Evolutionary conservation across 768 basidiomycete genomes (phyloP).

Genomic region (Exidia glandulosa): DNA sequence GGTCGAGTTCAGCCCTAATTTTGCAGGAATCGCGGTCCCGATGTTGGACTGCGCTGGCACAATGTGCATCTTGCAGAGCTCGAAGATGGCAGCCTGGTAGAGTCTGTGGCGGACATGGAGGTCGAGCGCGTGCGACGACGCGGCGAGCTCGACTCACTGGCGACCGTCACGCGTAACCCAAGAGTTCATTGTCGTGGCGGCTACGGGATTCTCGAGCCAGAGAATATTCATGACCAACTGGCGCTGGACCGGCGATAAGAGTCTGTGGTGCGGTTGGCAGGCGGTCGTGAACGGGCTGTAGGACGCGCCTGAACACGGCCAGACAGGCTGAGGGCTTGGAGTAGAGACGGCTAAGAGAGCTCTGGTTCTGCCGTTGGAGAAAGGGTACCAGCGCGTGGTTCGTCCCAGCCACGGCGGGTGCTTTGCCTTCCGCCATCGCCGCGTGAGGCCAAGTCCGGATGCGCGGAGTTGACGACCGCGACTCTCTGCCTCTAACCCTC

Average conservation of each 20-base stretch:
- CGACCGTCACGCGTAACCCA: conserved; percentile 69
- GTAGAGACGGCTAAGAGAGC: conserved; percentile 67
- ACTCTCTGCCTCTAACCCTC: too few species aligned
- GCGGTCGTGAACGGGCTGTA: not conserved
- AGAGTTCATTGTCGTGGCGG: conserved; percentile 52
- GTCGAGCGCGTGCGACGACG: not conserved
- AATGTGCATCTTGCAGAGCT: conserved; percentile 60
- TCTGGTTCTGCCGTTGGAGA: conserved; percentile 70
- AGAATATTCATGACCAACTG: conserved; percentile 81
- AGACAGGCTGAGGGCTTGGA: conserved; percentile 81
- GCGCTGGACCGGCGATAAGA: conserved; percentile 67
- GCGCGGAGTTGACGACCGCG: too few species aligned
- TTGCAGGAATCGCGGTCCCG: conserved; percentile 23
- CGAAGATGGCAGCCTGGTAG: conserved; percentile 58
- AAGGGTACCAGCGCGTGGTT: conserved; percentile 70
- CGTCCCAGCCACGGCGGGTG: not conserved
- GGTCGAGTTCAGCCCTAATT: conserved; percentile 41
- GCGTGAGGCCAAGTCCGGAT: too few species aligned
- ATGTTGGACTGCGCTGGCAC: conserved; percentile 48
- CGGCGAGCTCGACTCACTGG: conserved; percentile 35
- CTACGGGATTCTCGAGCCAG: conserved; percentile 74
- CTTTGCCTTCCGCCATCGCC: not conserved
- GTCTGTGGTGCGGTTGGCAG: conserved; percentile 27
- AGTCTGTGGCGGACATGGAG: conserved; percentile 32
- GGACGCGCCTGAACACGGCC: conserved; percentile 69